Evolutionary conservation across 148 eudicot genomes (phyloP).

Genomic region (Heliamphora exappendiculata): DNA sequence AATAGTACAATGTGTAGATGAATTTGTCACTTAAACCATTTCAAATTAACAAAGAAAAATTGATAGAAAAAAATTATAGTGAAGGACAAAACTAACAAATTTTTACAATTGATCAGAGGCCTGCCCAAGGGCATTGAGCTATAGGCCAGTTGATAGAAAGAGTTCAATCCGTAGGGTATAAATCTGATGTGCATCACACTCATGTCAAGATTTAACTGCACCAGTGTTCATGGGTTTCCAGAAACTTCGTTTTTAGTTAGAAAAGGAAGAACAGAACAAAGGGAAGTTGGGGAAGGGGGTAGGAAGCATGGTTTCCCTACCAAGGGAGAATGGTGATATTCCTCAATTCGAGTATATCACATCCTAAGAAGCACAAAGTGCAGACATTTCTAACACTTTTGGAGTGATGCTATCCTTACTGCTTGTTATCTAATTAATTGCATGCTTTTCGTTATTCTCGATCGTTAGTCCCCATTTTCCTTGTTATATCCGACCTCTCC

Average conservation of each 20-base stretch:
- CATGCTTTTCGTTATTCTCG: too few species aligned
- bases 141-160: not conserved
- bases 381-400: too few species aligned
- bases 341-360: too few species aligned
- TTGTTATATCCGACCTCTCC: too few species aligned
- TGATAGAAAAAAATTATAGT: not conserved
- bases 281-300: not conserved
- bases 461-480: too few species aligned
- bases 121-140: not conserved
- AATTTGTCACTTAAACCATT: not conserved
- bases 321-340: too few species aligned
- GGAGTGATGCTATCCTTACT: too few species aligned
- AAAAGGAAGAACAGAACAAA: not conserved
- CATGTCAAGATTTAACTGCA: not conserved
- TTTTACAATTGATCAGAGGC: not conserved
- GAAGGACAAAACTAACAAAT: not conserved
- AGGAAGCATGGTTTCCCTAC: too few species aligned
- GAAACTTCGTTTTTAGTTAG: not conserved
- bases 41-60: not conserved
- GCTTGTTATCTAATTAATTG: too few species aligned
- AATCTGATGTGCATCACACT: not conserved
- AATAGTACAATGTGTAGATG: slow-evolving; percentile 14
- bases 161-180: not conserved
- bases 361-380: too few species aligned
- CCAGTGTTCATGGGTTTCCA: not conserved